These are phyloP conservation scores for Cercospora sp. DNA, from an alignment of 2,329 filamentous ascomycete genomes.

Conservation along the genomic window DNA sequence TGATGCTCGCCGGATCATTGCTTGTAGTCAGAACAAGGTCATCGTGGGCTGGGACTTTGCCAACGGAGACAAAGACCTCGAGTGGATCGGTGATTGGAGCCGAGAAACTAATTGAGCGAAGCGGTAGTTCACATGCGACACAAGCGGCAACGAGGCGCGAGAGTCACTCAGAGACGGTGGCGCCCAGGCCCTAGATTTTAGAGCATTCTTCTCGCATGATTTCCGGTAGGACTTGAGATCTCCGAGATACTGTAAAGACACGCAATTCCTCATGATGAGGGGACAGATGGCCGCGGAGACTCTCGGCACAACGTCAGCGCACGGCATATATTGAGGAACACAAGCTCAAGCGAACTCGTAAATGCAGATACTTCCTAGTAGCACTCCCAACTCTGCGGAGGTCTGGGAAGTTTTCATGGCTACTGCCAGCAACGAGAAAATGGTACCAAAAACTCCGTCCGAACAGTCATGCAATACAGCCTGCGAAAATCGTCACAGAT, in stretches of 20 bases:
- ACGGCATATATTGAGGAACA: not conserved
- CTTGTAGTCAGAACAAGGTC: slow-evolving; percentile 84
- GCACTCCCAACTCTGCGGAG: not conserved
- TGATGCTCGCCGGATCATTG: slow-evolving; percentile 88
- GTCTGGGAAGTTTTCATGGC: not conserved
- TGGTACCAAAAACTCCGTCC: not conserved
- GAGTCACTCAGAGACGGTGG: not conserved
- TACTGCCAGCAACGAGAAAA: not conserved
- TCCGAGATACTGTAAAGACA: not conserved
- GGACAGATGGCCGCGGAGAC: not conserved
- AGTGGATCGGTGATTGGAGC: slow-evolving; percentile 39
- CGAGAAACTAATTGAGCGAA: slow-evolving; percentile 33
- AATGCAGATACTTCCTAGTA: not conserved
- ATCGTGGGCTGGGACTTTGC: slow-evolving; percentile 99
- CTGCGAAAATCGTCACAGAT: not conserved
- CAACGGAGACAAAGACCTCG: slow-evolving; percentile 70
- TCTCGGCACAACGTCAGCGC: not conserved
- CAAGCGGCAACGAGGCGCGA: not conserved
- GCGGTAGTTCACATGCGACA: not conserved
- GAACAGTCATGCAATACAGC: not conserved
- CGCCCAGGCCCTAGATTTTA: not conserved
- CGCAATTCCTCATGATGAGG: not conserved
- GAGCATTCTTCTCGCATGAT: not conserved
- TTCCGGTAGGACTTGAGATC: not conserved
- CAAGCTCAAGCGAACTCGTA: not conserved